These are phyloP conservation scores for Pichiaceae sp. DNA, from an alignment of 1,139 yeast genomes.

Conservation along the genomic window DNA sequence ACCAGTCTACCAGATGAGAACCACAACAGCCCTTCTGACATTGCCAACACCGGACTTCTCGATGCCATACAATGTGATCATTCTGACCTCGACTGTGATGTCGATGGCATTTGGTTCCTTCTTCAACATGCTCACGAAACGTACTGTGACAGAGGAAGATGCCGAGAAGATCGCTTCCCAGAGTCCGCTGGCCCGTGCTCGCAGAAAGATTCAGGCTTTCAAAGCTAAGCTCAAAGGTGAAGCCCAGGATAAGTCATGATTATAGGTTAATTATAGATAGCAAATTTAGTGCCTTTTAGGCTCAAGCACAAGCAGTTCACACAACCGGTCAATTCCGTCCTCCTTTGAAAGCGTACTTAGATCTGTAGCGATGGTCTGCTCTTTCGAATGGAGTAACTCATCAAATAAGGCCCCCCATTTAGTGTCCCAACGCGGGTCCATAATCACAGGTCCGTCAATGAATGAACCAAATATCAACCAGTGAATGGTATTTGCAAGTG, in stretches of 20 bases:
- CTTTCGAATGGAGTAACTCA: slow-evolving; percentile 50
- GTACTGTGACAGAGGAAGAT: slow-evolving; percentile 70
- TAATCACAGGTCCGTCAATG: slow-evolving; percentile 27
- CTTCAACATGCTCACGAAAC: slow-evolving; percentile 69
- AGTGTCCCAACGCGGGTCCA: slow-evolving; percentile 62
- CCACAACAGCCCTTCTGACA: slow-evolving; percentile 76
- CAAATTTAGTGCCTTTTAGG: background rate
- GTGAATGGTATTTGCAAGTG: slow-evolving; percentile 71
- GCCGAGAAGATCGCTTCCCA: slow-evolving; percentile 33
- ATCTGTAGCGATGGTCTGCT: background rate
- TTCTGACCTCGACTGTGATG: slow-evolving; percentile 87
- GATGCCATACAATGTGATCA: slow-evolving; percentile 97
- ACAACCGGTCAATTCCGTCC: background rate
- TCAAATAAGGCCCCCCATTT: slow-evolving; percentile 69
- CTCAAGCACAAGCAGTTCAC: background rate
- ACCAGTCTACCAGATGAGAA: slow-evolving; percentile 53
- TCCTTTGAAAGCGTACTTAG: background rate
- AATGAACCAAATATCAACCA: slow-evolving; percentile 65
- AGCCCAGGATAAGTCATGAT: background rate
- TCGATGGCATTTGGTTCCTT: slow-evolving; percentile 85
- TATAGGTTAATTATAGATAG: background rate
- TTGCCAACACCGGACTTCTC: slow-evolving; percentile 97
- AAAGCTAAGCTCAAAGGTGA: background rate
- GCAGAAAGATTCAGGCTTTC: slow-evolving; percentile 1
- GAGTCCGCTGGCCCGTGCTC: slow-evolving; percentile 7